Base-by-base conservation (phyloP, 495 filamentous ascomycete species). In the Corynascus novoguineensis region DNA sequence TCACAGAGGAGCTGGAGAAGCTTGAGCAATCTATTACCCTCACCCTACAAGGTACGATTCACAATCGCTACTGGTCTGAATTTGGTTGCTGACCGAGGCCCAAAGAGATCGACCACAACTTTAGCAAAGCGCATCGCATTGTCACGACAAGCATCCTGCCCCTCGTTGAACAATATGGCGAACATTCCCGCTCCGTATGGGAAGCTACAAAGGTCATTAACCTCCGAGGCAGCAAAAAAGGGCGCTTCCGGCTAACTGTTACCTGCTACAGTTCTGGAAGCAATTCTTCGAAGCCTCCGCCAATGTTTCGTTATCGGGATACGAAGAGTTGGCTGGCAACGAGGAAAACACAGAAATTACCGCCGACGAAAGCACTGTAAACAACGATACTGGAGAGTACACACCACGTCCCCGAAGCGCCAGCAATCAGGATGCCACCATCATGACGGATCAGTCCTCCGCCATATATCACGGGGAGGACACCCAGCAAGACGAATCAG, bases 271-370 rank as follows among this genome's bases (percentile, higher is more conserved):
- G 89, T 97, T 97, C 73, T 98, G 93, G 93, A 97, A 97, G 73
- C 89, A 96, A 76, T 97, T 98, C 81, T 98, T 98, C 74, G 93
- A 98, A 74, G 89, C 92, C 53, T 93, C 88, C 42, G 93, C 93
- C 68, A 98, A 98, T 64, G 92, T 97, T 24, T 93, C 90, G 3
- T 82, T 98, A n/a, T 95, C 91, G 11, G 90, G 91, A 48, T 96
- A 97, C 69, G 92, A 96, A 71, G 93, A 96, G 64, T 71, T 80
- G 47, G 82, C 82, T 21, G 73, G 73, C 29, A 82, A 81, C 27
- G 68, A 71, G 11, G 75, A 83, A 4, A 77, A 75, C 46, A 80
- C 73, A 12, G 73, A 72, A 42, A 74, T 59, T 47, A 72, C 67
- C 14, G 56, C 57, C 40, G 69, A 65, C 21, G 69, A 72, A 49